These are phyloP conservation scores for Quercus rubra DNA, from an alignment of 306 rosid species.

Conservation along the genomic window DNA sequence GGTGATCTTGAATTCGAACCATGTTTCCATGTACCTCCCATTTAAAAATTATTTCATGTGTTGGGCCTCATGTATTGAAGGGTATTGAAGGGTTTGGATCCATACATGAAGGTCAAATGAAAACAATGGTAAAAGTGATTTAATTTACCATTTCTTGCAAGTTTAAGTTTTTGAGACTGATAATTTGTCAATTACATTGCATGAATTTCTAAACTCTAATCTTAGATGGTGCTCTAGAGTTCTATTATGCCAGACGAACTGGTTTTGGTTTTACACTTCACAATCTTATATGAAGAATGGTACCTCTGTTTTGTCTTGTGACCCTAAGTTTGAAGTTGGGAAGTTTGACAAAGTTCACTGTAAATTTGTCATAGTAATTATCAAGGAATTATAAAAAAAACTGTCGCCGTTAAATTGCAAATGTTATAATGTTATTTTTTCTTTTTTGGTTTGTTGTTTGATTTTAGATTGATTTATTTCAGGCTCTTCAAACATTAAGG, in stretches of 20 bases:
- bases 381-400: neutral
- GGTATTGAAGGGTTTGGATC: too few species aligned
- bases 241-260: neutral
- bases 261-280: neutral
- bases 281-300: neutral
- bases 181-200: neutral
- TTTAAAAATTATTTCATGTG: too few species aligned
- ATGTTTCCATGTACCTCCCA: too few species aligned
- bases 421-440: neutral
- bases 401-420: neutral
- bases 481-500: conserved; percentile 91
- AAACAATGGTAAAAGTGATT: too few species aligned
- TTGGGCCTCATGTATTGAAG: too few species aligned
- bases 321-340: neutral
- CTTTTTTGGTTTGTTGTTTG: neutral
- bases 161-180: too few species aligned
- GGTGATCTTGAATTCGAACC: too few species aligned
- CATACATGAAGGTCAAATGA: too few species aligned
- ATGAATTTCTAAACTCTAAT: neutral
- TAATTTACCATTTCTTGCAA: too few species aligned
- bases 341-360: neutral
- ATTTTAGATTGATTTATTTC: conserved; percentile 35
- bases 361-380: neutral
- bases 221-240: neutral
- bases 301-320: neutral